Evolutionary conservation across 2,329 filamentous ascomycete species (phyloP).

Genomic region (Colletotrichum sp.): DNA sequence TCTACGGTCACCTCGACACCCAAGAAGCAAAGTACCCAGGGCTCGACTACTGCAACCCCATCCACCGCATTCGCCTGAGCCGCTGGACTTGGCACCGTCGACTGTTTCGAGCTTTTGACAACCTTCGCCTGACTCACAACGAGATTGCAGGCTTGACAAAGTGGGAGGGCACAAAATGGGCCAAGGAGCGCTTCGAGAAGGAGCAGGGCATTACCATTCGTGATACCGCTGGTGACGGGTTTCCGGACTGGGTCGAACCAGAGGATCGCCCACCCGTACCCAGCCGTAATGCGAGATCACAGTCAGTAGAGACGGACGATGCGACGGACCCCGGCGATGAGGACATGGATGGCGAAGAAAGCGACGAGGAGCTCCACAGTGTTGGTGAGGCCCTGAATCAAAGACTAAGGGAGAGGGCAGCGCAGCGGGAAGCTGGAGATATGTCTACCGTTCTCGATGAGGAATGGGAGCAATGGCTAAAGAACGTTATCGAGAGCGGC

Average conservation of each 20-base stretch:
- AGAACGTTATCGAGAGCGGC: slow-evolving; percentile 71
- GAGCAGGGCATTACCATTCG: slow-evolving; percentile 73
- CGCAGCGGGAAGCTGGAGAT: slow-evolving; percentile 66
- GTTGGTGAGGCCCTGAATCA: slow-evolving; percentile 68
- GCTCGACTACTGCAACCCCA: slow-evolving; percentile 76
- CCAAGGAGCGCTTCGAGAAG: slow-evolving; percentile 78
- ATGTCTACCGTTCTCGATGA: slow-evolving; percentile 66
- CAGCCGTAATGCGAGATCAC: slow-evolving; percentile 4
- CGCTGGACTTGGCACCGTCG: slow-evolving; percentile 79
- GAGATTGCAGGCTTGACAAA: slow-evolving; percentile 77
- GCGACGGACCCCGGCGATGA: slow-evolving; percentile 28
- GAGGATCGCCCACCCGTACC: slow-evolving; percentile 23
- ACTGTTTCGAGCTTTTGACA: slow-evolving; percentile 78
- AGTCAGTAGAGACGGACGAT: slow-evolving; percentile 10
- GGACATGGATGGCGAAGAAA: slow-evolving; percentile 54
- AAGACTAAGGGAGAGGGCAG: slow-evolving; percentile 68
- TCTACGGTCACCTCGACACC: slow-evolving; percentile 80
- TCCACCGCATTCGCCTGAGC: slow-evolving; percentile 78
- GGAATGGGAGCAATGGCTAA: slow-evolving; percentile 78
- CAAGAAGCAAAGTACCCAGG: slow-evolving; percentile 83
- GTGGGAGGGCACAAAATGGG: slow-evolving; percentile 86
- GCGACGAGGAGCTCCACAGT: slow-evolving; percentile 60
- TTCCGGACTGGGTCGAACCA: slow-evolving; percentile 65
- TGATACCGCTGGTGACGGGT: slow-evolving; percentile 75
- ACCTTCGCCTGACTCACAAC: slow-evolving; percentile 67